Evolutionary conservation across 208 protist genomes (phyloP).

Genomic region (Wallacemonas sp.): DNA sequence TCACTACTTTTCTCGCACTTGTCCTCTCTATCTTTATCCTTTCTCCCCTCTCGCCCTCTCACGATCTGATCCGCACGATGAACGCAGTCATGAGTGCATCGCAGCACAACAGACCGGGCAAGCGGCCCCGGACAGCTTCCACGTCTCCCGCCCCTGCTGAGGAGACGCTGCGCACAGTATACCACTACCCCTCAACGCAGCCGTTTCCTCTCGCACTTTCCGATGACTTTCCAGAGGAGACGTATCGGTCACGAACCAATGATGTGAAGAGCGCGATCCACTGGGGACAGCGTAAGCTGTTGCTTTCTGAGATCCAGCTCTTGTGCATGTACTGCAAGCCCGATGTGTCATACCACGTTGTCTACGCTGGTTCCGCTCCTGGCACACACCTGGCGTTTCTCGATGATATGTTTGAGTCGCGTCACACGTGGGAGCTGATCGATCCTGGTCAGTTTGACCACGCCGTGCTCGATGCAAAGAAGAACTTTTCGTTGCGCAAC

Average conservation of each 20-base stretch:
- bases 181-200: constrained; percentile 78
- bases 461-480: constrained; percentile 42
- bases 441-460: constrained; percentile 93
- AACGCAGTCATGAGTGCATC: too few species aligned
- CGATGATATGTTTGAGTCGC: constrained; percentile 80
- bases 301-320: constrained; percentile 96
- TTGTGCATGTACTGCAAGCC: constrained; percentile 78
- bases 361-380: constrained; percentile 95
- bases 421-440: constrained; percentile 92
- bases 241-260: constrained; percentile 77
- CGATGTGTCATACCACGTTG: constrained; percentile 86
- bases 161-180: constrained; percentile 27
- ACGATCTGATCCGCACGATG: too few species aligned
- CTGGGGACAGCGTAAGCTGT: constrained; percentile 96
- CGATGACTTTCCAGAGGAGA: constrained; percentile 65
- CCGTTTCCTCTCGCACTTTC: constrained; percentile 77
- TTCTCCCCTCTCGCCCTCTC: too few species aligned
- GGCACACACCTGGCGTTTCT: constrained; percentile 93
- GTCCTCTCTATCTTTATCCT: too few species aligned
- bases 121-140: background rate
- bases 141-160: too few species aligned
- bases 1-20: too few species aligned
- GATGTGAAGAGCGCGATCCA: constrained; percentile 92
- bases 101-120: too few species aligned
- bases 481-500: constrained; percentile 88